Evolutionary conservation across 176 grass and related monocot species (phyloP).

Genomic region (Eragrostis nindensis): DNA sequence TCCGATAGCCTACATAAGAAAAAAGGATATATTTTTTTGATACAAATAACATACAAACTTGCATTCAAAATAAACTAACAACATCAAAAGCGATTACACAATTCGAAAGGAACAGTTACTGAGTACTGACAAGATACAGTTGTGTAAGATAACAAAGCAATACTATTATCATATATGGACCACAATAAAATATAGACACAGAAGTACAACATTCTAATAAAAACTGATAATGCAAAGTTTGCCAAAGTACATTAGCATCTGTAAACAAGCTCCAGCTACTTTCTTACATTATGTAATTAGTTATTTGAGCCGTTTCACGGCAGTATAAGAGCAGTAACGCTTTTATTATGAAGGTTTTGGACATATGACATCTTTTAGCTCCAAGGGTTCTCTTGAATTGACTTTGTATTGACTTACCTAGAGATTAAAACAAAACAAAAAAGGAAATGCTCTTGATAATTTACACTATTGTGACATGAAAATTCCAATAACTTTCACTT

Average conservation of each 20-base stretch:
- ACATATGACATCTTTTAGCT: not conserved
- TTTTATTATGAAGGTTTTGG: not conserved
- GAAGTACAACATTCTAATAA: not conserved
- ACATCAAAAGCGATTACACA: conserved; percentile 8
- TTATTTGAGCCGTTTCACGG: conserved; percentile 14
- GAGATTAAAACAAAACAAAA: not conserved
- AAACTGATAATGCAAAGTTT: not conserved
- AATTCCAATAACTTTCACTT: not conserved
- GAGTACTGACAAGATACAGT: not conserved
- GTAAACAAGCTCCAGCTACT: not conserved
- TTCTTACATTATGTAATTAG: not conserved
- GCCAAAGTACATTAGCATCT: conserved; percentile 1
- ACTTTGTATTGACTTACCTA: not conserved
- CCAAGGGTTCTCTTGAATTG: not conserved
- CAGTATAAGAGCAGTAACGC: not conserved
- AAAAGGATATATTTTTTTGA: conserved; percentile 3
- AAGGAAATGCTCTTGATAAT: not conserved
- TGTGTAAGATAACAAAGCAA: not conserved
- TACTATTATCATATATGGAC: not conserved
- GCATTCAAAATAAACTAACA: conserved; percentile 24
- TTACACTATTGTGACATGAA: conserved; percentile 17
- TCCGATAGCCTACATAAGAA: conserved; percentile 81
- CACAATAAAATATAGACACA: not conserved
- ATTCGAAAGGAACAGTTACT: not conserved
- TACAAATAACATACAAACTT: conserved; percentile 13